These are phyloP conservation scores for Cornus controversa DNA, from an alignment of 148 eudicot species.

Conservation along the genomic window DNA sequence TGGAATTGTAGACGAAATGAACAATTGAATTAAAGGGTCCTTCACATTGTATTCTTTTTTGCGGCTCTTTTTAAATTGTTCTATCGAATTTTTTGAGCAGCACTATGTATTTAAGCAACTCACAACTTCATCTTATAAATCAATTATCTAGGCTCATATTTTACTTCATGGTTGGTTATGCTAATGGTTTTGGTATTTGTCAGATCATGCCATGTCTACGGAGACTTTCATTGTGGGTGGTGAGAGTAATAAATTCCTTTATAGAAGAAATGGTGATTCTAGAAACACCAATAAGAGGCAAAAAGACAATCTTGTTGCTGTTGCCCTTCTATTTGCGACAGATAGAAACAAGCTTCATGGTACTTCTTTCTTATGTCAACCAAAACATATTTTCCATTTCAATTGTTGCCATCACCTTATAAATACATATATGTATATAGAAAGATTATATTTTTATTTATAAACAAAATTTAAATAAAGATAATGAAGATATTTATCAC, in stretches of 20 bases:
- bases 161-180: background rate
- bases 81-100: background rate
- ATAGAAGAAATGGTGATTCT: conserved; percentile 22
- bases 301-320: conserved; percentile 30
- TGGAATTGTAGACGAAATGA: background rate
- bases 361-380: conserved; percentile 12
- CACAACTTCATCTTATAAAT: background rate
- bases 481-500: too few relatives aligned
- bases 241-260: conserved; percentile 47
- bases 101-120: background rate
- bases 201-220: conserved; percentile 66
- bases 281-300: conserved; percentile 5
- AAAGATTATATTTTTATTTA: too few relatives aligned
- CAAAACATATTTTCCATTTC: background rate
- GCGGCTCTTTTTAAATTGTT: conserved; percentile 11
- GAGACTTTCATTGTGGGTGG: conserved; percentile 75
- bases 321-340: conserved; percentile 70
- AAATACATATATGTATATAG: too few relatives aligned
- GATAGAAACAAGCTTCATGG: conserved; percentile 54
- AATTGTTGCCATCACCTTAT: background rate
- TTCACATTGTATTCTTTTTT: background rate
- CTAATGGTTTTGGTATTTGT: conserved; percentile 16
- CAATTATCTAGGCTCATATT: too few relatives aligned
- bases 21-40: too few relatives aligned
- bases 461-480: too few relatives aligned